Evolutionary conservation across 78 protist genomes (phyloP).

Genomic region (Emiliania huxleyi): DNA sequence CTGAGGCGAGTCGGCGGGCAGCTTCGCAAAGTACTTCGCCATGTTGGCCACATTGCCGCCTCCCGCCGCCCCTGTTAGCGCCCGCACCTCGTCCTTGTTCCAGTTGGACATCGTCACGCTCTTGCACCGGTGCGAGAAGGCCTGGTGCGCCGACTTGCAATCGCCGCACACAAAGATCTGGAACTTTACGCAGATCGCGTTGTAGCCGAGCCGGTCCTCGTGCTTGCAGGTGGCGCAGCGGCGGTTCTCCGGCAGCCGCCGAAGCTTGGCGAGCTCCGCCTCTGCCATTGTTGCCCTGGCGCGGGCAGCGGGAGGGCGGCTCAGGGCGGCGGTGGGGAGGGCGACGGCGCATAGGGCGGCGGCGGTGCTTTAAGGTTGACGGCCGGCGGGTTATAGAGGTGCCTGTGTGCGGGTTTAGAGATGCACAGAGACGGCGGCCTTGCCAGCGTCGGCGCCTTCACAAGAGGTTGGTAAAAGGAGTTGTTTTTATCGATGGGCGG

Average conservation of each 20-base stretch:
- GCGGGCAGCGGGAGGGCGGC: no score
- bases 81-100: background rate
- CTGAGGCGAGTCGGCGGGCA: background rate
- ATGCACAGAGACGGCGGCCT: no score
- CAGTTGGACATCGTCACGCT: background rate
- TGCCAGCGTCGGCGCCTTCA: no score
- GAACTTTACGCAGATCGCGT: background rate
- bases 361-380: no score
- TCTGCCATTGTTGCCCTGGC: no score
- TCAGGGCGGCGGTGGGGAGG: no score
- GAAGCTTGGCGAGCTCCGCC: background rate
- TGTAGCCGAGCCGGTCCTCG: background rate
- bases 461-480: no score
- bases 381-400: no score
- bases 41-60: background rate
- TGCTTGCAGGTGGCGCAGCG: background rate
- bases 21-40: background rate
- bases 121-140: background rate
- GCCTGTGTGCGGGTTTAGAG: no score
- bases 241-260: background rate
- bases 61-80: background rate
- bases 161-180: background rate
- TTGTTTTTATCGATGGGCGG: no score
- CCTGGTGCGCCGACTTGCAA: conserved; percentile 1
- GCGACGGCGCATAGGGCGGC: no score